phyloP scores from a whole-genome alignment of 768 basidiomycete genomes.

The Amanita jacksonii region DNA sequence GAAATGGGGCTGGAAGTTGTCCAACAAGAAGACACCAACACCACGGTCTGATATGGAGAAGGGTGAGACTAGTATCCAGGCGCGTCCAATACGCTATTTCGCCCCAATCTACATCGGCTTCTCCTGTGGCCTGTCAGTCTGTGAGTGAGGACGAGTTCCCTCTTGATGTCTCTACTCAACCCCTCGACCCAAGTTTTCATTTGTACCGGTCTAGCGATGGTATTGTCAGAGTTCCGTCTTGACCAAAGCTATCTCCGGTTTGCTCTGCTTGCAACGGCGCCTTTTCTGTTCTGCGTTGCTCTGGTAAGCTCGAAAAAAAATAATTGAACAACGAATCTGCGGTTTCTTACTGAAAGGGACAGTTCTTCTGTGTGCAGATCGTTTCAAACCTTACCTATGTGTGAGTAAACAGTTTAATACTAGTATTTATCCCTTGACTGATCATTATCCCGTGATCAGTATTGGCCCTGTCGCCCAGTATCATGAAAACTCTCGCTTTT shows the following conservation, averaged over 20 bases:
- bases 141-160: constrained; percentile 28
- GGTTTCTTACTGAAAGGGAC: no score
- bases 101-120: constrained; percentile 70
- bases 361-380: constrained; percentile 74
- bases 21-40: constrained; percentile 21
- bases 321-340: no score
- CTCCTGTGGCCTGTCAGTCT: constrained; percentile 54
- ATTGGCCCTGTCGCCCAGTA: constrained; percentile 81
- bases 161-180: constrained; percentile 4
- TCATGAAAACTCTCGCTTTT: constrained; percentile 78
- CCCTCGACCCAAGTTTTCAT: constrained; percentile 47
- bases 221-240: constrained; percentile 58
- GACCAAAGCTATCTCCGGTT: constrained; percentile 60
- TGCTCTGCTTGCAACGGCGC: constrained; percentile 51
- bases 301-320: constrained; percentile 56
- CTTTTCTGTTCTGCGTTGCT: constrained; percentile 69
- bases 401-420: no score
- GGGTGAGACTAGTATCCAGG: constrained; percentile 23
- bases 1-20: constrained; percentile 33
- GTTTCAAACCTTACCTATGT: constrained; percentile 54
- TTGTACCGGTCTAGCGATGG: constrained; percentile 43
- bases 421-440: no score
- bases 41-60: constrained; percentile 42
- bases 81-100: constrained; percentile 48
- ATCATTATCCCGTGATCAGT: constrained; percentile 44